phyloP scores from a whole-genome alignment of 352 stramenopile species.

The Paralagenidium karlingii region DNA sequence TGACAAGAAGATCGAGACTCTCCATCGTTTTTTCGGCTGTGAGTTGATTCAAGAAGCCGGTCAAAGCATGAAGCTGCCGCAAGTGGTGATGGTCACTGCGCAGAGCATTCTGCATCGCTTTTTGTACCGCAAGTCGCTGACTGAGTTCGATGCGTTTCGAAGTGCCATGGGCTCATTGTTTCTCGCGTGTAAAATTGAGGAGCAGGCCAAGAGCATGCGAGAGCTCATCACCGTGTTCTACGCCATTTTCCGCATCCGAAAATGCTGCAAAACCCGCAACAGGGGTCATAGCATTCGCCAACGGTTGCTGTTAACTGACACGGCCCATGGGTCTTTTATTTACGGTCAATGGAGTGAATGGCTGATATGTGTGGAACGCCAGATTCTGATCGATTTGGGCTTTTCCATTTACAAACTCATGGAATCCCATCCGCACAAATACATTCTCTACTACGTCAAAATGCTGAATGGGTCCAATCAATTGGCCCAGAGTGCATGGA shows the following conservation, averaged over 20 bases:
- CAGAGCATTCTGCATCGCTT: conserved; percentile 88
- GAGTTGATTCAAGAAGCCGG: conserved; percentile 86
- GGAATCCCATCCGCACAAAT: conserved; percentile 90
- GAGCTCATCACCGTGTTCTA: conserved; percentile 84
- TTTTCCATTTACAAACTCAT: conserved; percentile 89
- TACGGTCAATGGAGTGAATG: conserved; percentile 70
- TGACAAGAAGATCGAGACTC: conserved; percentile 10
- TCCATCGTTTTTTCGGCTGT: conserved; percentile 79
- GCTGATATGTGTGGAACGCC: conserved; percentile 79
- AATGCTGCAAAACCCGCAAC: conserved; percentile 29
- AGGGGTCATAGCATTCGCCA: conserved; percentile 23
- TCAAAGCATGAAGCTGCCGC: conserved; percentile 72
- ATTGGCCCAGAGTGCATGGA: conserved; percentile 78
- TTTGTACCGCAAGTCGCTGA: conserved; percentile 76
- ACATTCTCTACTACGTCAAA: conserved; percentile 89
- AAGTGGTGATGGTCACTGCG: conserved; percentile 84
- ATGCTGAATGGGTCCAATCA: conserved; percentile 55
- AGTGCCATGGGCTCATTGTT: conserved; percentile 83
- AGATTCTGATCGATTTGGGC: conserved; percentile 87
- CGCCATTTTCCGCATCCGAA: conserved; percentile 63
- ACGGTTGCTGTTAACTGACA: conserved; percentile 43
- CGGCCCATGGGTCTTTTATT: too few relatives aligned
- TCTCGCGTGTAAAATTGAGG: conserved; percentile 83
- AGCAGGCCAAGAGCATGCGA: conserved; percentile 65
- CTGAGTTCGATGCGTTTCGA: conserved; percentile 83